Percentiles rank a stretch among this genome's conserved stretches.
Conservation (phyloP, 1,139 yeast genomes). For the Petasospora fabianii region DNA sequence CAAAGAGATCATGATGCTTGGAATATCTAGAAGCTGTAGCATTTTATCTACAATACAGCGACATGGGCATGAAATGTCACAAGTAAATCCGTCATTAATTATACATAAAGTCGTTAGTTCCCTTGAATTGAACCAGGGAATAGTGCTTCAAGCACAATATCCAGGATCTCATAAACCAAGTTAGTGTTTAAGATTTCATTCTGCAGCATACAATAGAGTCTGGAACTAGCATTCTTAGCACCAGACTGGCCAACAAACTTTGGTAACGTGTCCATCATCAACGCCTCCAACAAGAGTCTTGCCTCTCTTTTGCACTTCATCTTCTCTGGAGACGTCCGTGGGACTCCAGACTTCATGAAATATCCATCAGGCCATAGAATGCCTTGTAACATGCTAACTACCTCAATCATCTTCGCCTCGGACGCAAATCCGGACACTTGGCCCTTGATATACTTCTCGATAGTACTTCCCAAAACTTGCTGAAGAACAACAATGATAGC, state of each 20-base stretch:
- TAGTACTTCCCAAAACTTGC: constrained; percentile 83
- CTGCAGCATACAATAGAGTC: constrained; percentile 66
- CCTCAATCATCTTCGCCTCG: constrained; percentile 47
- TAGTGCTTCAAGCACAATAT: constrained; percentile 41
- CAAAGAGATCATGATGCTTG: too few species aligned
- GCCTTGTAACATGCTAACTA: constrained; percentile 41
- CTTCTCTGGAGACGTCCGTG: constrained; percentile 52
- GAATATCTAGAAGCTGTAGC: too few species aligned
- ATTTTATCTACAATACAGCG: too few species aligned
- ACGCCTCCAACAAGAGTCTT: constrained; percentile 47
- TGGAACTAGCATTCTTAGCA: constrained; percentile 58
- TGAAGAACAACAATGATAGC: constrained; percentile 80
- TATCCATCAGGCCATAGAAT: constrained; percentile 66
- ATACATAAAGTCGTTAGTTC: too few species aligned
- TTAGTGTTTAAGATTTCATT: constrained; percentile 69
- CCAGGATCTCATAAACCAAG: constrained; percentile 55
- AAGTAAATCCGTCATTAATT: too few species aligned
- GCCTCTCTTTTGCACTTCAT: constrained; percentile 57
- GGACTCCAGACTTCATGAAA: constrained; percentile 31
- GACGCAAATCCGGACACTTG: constrained; percentile 42
- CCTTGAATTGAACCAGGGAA: too few species aligned
- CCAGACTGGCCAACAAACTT: constrained; percentile 69
- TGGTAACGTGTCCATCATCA: constrained; percentile 65
- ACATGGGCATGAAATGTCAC: too few species aligned
- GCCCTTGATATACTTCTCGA: constrained; percentile 68